Evolutionary conservation across 495 filamentous ascomycete species (phyloP), one percentile per base, ranked within the genome.

Genomic region (Aspergillus ostianus): DNA sequence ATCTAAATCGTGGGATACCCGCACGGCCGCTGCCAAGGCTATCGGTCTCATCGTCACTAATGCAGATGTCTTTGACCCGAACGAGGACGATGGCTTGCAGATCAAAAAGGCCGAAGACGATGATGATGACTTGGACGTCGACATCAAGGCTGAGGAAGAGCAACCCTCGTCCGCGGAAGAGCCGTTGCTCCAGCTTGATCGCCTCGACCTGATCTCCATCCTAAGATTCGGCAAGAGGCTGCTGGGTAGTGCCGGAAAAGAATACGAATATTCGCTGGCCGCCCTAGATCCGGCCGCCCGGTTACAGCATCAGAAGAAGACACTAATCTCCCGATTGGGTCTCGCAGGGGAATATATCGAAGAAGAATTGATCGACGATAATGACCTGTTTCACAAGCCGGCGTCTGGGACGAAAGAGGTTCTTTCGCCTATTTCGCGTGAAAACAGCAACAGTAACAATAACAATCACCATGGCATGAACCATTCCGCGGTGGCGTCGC

Each of bases 1-100:
- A 56, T 91, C 92, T 57, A 96, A 92, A 69, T 91, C 90, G 59
- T 98, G 94, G 94, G 94, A 98, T 62, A 97, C 94, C 9, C 83
- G 94, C 36, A 90, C 85, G 47, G 93, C 95, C 48, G 87, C 94
- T 46, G 90, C 94, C 59, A 94, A 90, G 69, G 94, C 95, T 6
- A 88, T 98, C 56, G 91, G 92, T 49, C 88, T 92, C 55, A 97
- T 98, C 63, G 86, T 94, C 57, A 85, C 93, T 26, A 92, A 97
- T 78, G 92, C 93, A 0, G 86, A 90, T 50, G 73, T 80, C 46
- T 98, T 90, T 67, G 91, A 98, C 57, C 95, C 94, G 1, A 98
- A 98, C 70, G 81, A 77, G 26, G 82, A 84, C 18, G 87, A 89
- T 59, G 78, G 77, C 20, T 59, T 70, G 8, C 60, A 68, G 30